phyloP scores from a whole-genome alignment of 176 grass and related monocot genomes.

The Tuctoria greenei region DNA sequence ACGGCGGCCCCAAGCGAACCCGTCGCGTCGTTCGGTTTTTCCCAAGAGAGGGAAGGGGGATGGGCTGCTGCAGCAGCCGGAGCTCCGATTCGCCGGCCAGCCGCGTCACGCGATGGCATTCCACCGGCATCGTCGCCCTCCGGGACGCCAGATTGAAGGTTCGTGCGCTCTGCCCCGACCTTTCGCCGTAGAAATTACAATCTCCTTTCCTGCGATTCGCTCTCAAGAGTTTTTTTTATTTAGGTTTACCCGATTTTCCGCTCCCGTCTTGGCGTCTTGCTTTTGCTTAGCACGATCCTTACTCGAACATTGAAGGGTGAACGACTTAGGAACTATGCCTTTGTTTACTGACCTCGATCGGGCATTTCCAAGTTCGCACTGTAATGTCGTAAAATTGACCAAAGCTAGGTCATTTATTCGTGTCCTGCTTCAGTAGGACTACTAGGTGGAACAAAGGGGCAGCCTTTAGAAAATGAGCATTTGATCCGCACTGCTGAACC shows the following conservation, averaged over 20 bases:
- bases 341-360: background rate
- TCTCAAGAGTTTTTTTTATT: background rate
- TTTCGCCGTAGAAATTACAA: background rate
- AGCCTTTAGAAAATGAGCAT: background rate
- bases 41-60: constrained; percentile 24
- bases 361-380: background rate
- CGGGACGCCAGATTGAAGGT: constrained; percentile 90
- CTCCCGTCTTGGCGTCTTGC: background rate
- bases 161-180: background rate
- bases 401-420: background rate
- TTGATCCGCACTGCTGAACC: background rate
- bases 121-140: constrained; percentile 88
- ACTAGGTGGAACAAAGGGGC: background rate
- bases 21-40: background rate
- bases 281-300: background rate
- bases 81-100: constrained; percentile 57
- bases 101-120: constrained; percentile 72
- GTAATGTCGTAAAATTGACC: background rate
- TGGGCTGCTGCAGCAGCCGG: constrained; percentile 87
- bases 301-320: background rate
- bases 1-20: constrained; percentile 18
- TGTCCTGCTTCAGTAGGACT: background rate
- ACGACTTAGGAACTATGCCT: background rate
- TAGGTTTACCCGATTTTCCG: background rate
- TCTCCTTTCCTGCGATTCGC: background rate